Evolutionary conservation across 2,329 filamentous ascomycete genomes (phyloP).

Genomic region (Lasiodiplodia hormozganensis): DNA sequence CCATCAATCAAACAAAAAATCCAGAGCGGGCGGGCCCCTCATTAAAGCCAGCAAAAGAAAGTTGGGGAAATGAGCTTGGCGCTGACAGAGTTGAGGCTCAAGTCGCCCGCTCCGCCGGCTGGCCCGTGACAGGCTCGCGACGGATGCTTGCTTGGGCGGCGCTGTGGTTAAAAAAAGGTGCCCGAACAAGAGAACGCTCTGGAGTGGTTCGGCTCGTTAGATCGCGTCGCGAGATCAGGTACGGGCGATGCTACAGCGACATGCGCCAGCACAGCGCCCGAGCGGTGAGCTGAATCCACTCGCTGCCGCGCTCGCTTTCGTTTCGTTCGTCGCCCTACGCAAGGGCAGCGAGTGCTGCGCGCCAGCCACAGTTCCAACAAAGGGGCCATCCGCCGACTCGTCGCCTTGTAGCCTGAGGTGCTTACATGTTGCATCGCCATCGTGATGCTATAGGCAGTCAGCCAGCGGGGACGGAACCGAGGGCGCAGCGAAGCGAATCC

Average conservation of each 20-base stretch:
- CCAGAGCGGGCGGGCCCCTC: neutral
- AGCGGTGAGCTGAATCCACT: slow-evolving; percentile 16
- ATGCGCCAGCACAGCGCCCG: slow-evolving; percentile 15
- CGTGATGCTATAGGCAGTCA: neutral
- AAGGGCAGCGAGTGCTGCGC: neutral
- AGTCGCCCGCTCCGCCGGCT: slow-evolving; percentile 1
- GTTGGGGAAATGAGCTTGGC: neutral
- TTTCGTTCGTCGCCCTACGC: slow-evolving; percentile 23
- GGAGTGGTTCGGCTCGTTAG: slow-evolving; percentile 5
- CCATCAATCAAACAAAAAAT: slow-evolving; percentile 7
- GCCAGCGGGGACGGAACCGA: slow-evolving; percentile 4
- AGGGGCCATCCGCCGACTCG: neutral
- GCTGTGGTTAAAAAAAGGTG: neutral
- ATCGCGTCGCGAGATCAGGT: slow-evolving; percentile 17
- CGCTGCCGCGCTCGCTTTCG: slow-evolving; percentile 17
- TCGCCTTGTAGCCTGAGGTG: neutral
- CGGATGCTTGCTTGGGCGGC: slow-evolving; percentile 15
- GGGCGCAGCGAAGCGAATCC: slow-evolving; percentile 6
- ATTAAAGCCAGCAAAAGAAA: slow-evolving; percentile 18
- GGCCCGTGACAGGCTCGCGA: slow-evolving; percentile 11
- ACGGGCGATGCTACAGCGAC: neutral
- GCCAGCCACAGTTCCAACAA: slow-evolving; percentile 7
- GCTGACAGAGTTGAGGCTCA: slow-evolving; percentile 19
- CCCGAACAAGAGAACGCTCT: neutral
- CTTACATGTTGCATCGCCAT: slow-evolving; percentile 13